Conservation (phyloP, 306 rosid genomes). For the Vicia villosa region DNA sequence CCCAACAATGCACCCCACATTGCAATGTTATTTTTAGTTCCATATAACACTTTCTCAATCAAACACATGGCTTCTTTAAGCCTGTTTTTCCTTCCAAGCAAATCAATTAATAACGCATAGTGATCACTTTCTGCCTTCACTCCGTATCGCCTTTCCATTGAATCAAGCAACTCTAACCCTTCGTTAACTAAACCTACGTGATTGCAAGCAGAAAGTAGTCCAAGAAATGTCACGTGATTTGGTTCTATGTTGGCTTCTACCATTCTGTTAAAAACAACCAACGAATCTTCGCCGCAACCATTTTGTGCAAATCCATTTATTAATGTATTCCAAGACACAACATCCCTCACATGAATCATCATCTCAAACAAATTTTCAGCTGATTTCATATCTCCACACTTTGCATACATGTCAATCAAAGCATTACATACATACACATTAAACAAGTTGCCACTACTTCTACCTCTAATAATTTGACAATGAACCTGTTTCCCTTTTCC, state of each 20-base stretch:
- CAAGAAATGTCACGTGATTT: slow-evolving; percentile 65
- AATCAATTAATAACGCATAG: slow-evolving; percentile 61
- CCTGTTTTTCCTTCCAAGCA: slow-evolving; percentile 66
- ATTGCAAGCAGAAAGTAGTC: slow-evolving; percentile 57
- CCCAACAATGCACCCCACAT: slow-evolving; percentile 72
- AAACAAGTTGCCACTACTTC: slow-evolving; percentile 36
- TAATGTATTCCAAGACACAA: slow-evolving; percentile 57
- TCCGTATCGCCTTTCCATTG: slow-evolving; percentile 50
- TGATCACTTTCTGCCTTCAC: slow-evolving; percentile 53
- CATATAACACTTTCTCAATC: slow-evolving; percentile 45
- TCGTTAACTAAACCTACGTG: slow-evolving; percentile 58
- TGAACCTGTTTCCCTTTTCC: slow-evolving; percentile 64
- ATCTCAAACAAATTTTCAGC: slow-evolving; percentile 52
- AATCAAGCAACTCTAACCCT: slow-evolving; percentile 50
- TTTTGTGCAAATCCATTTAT: slow-evolving; percentile 63
- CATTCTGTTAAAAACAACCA: slow-evolving; percentile 55
- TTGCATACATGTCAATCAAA: slow-evolving; percentile 62
- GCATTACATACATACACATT: slow-evolving; percentile 53
- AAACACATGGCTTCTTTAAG: slow-evolving; percentile 53
- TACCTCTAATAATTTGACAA: slow-evolving; percentile 46
- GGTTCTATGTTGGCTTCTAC: slow-evolving; percentile 55
- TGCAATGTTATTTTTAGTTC: slow-evolving; percentile 44
- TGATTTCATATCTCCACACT: slow-evolving; percentile 61
- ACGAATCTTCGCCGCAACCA: slow-evolving; percentile 52
- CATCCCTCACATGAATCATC: slow-evolving; percentile 44